Base-by-base conservation (phyloP, 1,284 basidiomycete genomes). In the Ganoderma sinense region DNA sequence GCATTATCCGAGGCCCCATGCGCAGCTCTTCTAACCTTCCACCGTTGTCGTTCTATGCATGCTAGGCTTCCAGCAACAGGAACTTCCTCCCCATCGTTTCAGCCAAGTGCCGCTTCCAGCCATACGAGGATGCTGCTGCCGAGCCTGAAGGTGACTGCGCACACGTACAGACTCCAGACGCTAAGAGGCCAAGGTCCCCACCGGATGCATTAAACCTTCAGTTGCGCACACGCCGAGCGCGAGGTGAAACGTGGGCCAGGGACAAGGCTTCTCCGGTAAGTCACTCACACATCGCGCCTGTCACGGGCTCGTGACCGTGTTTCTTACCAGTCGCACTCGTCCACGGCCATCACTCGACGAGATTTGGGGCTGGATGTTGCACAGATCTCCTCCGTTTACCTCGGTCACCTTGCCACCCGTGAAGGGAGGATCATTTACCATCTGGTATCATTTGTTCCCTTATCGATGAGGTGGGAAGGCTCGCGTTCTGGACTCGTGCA, bases 261-360 rank as follows among this genome's bases (percentile, higher is more conserved):
- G 29, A 18, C 29, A 11, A 48, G 45, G 45, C n/a, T 48, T 48
- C 45, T 48, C 31, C 20, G 8, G 48, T 0, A 20, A 18, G 23
- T 33, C 5, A 20, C n/a, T n/a, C 56, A 59, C n/a, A 59, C 31
- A n/a, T 63, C 68, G 62, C 65, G 62, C 67, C 65, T 41, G 69
- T 63, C 65, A 66, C 62, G 36, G 59, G 65, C 62, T 40, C 65
- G 65, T 67, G 69, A 70, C 69, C 62, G 58, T 58, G 69, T 70
- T 56, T 48, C 62, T 66, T 45, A 40, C 14, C 33, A 4, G 36
- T 26, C 29, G 39, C 20, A 13, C 8, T 39, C 23, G 8, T 26
- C 14, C 23, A 26, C 13, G 48, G 13, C 13, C 26, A 14, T 26
- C 48, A 26, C 11, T n/a, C 48, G 26, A 45, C 43, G 40, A 69